A percentile compares a stretch with the other conserved stretches of the same genome.
Conservation (phyloP, 805 yeast genomes). For the Wickerhamiella alocasiicola region DNA sequence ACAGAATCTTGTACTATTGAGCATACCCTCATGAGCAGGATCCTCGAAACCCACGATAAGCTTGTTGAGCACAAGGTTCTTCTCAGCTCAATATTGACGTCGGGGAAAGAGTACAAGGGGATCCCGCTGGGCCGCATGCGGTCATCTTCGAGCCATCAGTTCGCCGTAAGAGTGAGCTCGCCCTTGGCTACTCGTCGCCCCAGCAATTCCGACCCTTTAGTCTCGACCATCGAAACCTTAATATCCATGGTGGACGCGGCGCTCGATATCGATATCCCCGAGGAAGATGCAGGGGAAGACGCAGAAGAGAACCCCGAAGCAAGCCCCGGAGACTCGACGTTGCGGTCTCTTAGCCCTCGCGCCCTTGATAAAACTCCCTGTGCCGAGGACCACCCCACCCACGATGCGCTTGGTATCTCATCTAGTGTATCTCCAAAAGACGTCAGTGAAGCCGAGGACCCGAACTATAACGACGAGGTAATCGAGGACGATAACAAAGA, state of each 20-base stretch:
- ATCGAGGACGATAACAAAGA: neutral
- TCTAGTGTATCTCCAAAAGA: neutral
- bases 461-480: neutral
- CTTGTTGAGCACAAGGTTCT: conserved; percentile 55
- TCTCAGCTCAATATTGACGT: conserved; percentile 25
- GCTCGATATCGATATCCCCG: neutral
- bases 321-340: no score
- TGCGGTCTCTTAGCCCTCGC: no score
- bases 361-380: no score
- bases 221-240: neutral
- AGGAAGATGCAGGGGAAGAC: neutral
- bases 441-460: neutral
- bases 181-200: conserved; percentile 17
- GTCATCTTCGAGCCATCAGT: conserved; percentile 10
- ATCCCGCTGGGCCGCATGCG: conserved; percentile 1
- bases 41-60: conserved; percentile 62
- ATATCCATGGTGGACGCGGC: neutral
- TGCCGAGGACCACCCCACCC: neutral
- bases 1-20: conserved; percentile 78
- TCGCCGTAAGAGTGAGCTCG: conserved; percentile 21
- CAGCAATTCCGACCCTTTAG: neutral
- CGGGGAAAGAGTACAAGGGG: conserved; percentile 12
- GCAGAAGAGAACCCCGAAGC: neutral
- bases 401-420: neutral
- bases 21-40: conserved; percentile 66